These are phyloP conservation scores for Bothriochloa decipiens DNA, from an alignment of 176 grass and related monocot species.

Conservation along the genomic window DNA sequence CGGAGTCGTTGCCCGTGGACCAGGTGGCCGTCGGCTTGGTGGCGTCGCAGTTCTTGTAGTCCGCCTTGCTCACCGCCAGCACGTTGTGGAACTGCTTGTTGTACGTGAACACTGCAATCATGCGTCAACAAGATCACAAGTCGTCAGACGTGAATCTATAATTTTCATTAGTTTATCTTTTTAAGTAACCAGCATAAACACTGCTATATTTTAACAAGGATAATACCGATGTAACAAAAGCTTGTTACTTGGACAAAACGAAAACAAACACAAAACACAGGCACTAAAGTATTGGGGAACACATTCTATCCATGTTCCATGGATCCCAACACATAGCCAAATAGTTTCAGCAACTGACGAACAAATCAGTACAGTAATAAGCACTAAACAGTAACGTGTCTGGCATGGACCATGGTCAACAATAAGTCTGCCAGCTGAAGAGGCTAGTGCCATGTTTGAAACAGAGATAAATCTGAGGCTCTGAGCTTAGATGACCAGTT, in stretches of 20 bases:
- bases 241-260: too few species aligned
- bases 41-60: conserved; percentile 62
- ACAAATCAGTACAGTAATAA: not conserved
- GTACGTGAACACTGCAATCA: conserved; percentile 76
- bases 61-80: conserved; percentile 72
- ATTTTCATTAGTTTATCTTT: too few species aligned
- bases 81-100: conserved; percentile 88
- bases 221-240: too few species aligned
- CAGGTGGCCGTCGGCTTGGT: conserved; percentile 62
- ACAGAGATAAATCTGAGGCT: conserved; percentile 1
- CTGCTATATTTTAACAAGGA: not conserved
- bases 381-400: not conserved
- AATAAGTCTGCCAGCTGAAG: not conserved
- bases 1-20: conserved; percentile 77
- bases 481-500: not conserved
- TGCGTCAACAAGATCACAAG: not conserved
- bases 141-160: not conserved
- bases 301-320: not conserved
- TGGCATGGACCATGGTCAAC: not conserved
- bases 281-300: not conserved
- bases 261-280: too few species aligned
- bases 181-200: not conserved
- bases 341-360: not conserved
- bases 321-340: not conserved
- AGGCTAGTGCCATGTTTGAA: not conserved